Base-by-base conservation (phyloP, 768 basidiomycete genomes). In the Coprinopsis marcescibilis region DNA sequence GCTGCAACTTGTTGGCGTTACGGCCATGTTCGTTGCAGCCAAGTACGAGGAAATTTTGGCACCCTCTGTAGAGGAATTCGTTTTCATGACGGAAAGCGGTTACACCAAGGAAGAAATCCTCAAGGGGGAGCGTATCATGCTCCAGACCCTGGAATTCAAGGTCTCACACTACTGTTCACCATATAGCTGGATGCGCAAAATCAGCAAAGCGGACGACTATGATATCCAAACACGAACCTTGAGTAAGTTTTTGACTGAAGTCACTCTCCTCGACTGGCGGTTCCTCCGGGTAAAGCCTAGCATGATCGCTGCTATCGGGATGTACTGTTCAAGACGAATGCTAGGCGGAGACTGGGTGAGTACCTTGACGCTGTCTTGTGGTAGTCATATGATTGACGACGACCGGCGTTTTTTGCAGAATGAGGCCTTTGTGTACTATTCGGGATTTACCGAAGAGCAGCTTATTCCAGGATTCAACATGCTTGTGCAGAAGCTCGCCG, bases 41-140 rank as follows among this genome's bases (percentile, higher is more conserved):
- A 99, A 99, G 67, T 99, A 98, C 70, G 96, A 99, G 67, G 96
- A 99, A 66, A 97, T 99, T 59, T 77, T 99, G 48, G 95, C 96
- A 0, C 96, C 96, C 0, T 86, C 85, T 4, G 91, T 94, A 14
- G 92, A 96, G n/a, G 95, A 97, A 65, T 99, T 98, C 57, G 93
- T 96, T 51, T 91, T 78, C 75, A 93, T 99, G 89, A 95, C 95
- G 15, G 91, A 98, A 66, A 88, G 86, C 49, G 92, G 88, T 1
- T 98, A 92, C 67, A 80, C 80, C 45, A 86, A 84, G 65, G 95
- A 98, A 46, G 96, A 99, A 67, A 93, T 99, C 60, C 76, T 99
- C 53, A 97, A 96, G 66, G 96, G 96, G 61, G 96, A 99, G 67
- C 83, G 90, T 29, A 97, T 98, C 62, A 84, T 98, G 64, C 72